Conservation (phyloP, 306 rosid genomes). For the Trichosanthes cucumerina region DNA sequence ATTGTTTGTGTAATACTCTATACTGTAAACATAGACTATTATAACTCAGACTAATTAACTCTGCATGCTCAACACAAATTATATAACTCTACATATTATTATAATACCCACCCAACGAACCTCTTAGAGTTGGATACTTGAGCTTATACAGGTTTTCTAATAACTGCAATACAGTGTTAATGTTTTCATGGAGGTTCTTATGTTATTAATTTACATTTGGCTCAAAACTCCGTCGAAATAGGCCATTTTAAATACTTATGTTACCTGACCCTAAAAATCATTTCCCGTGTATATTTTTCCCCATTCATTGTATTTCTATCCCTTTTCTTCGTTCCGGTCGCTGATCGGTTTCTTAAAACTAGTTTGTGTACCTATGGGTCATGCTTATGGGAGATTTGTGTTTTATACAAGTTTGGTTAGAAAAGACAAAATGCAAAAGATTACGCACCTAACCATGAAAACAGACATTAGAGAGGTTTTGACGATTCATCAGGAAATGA, state of each 20-base stretch:
- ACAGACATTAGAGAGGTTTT: background rate
- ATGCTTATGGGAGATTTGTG: background rate
- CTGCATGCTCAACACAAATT: too few species aligned
- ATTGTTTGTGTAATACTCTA: too few species aligned
- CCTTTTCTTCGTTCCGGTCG: background rate
- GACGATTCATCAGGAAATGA: background rate
- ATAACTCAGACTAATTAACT: too few species aligned
- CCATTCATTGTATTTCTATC: background rate
- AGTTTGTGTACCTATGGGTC: background rate
- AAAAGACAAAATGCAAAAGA: background rate
- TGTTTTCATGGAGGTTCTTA: background rate
- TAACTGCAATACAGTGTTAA: background rate
- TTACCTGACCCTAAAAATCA: background rate
- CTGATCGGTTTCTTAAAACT: background rate
- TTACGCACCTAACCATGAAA: background rate
- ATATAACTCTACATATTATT: too few species aligned
- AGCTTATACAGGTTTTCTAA: background rate
- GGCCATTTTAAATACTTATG: background rate
- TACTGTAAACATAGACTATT: too few species aligned
- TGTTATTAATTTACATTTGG: background rate
- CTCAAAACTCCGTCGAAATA: background rate
- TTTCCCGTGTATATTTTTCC: background rate
- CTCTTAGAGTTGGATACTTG: constrained; percentile 2
- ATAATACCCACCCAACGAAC: too few species aligned
- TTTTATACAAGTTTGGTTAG: background rate